A percentile compares a stretch with the other conserved stretches of the same genome.
phyloP scores from a whole-genome alignment of 345 rosid genomes.

The Arabis alpina region DNA sequence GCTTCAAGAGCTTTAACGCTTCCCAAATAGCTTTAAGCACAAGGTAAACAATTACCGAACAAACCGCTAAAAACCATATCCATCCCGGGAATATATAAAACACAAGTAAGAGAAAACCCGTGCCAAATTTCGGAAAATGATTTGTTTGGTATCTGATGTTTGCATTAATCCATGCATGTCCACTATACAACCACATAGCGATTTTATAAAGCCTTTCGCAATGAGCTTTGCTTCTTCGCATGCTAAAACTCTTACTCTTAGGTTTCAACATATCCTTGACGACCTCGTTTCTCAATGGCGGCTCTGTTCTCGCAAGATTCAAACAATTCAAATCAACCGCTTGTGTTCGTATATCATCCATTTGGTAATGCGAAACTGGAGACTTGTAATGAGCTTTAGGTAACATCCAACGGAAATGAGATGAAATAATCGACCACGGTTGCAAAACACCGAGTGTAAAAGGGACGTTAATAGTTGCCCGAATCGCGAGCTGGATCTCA shows the following conservation, averaged over 20 bases:
- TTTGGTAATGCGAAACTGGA: conserved; percentile 17
- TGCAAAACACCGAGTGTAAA: too few species aligned
- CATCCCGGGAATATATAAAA: too few species aligned
- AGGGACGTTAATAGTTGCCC: background rate
- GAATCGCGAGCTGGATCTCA: conserved; percentile 25
- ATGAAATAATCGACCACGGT: too few species aligned
- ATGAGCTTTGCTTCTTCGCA: conserved; percentile 17
- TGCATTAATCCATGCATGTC: background rate
- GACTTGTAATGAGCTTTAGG: conserved; percentile 37
- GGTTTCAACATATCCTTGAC: conserved; percentile 32
- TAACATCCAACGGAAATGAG: conserved; percentile 14
- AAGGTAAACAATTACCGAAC: background rate
- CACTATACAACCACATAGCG: background rate
- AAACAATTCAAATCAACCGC: conserved; percentile 8
- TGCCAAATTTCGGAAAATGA: too few species aligned
- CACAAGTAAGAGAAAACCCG: background rate
- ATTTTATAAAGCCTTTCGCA: background rate
- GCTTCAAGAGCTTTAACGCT: background rate
- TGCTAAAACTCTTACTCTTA: background rate
- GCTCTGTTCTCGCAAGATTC: conserved; percentile 27
- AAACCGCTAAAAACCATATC: background rate
- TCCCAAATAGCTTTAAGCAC: background rate
- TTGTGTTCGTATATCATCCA: background rate
- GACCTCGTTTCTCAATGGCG: conserved; percentile 31
- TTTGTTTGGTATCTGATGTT: background rate